These are phyloP conservation scores for Raddia guianensis DNA, from an alignment of 176 grass and related monocot species.

Conservation along the genomic window DNA sequence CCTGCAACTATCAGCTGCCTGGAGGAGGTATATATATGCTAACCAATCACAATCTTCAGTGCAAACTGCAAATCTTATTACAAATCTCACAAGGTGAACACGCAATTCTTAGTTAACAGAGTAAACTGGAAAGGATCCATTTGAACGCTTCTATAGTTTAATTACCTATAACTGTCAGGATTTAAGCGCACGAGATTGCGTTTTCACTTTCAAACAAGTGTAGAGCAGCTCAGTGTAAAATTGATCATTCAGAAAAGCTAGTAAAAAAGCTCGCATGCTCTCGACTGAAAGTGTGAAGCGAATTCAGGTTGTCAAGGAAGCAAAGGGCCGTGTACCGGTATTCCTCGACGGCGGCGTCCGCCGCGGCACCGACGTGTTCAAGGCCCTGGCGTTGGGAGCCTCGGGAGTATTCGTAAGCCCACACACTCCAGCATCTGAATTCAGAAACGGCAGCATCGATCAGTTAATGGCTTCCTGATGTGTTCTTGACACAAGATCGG, in stretches of 20 bases:
- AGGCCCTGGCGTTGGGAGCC: slow-evolving; percentile 83
- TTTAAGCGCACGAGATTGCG: not conserved
- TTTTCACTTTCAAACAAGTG: slow-evolving; percentile 13
- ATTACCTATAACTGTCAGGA: not conserved
- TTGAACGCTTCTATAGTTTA: not conserved
- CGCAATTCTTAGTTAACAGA: not conserved
- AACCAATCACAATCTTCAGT: not conserved
- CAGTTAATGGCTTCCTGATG: not conserved
- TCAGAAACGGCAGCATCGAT: not conserved
- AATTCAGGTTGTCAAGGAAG: slow-evolving; percentile 76
- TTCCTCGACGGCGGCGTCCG: slow-evolving; percentile 93
- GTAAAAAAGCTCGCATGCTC: not conserved
- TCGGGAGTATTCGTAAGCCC: slow-evolving; percentile 83
- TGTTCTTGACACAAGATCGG: not conserved
- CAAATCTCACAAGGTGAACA: not conserved
- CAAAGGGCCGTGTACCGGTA: slow-evolving; percentile 69
- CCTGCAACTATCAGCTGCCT: slow-evolving; percentile 92
- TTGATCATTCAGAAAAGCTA: not conserved
- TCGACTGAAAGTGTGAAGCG: not conserved
- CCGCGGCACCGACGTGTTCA: slow-evolving; percentile 92
- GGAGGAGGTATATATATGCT: slow-evolving; percentile 68
- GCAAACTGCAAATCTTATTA: too few species aligned
- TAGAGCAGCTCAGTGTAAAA: slow-evolving; percentile 6
- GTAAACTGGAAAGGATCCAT: not conserved
- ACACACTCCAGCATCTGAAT: not conserved